Base-by-base conservation (phyloP, 495 filamentous ascomycete species). In the Talaromyces nanjingensis region DNA sequence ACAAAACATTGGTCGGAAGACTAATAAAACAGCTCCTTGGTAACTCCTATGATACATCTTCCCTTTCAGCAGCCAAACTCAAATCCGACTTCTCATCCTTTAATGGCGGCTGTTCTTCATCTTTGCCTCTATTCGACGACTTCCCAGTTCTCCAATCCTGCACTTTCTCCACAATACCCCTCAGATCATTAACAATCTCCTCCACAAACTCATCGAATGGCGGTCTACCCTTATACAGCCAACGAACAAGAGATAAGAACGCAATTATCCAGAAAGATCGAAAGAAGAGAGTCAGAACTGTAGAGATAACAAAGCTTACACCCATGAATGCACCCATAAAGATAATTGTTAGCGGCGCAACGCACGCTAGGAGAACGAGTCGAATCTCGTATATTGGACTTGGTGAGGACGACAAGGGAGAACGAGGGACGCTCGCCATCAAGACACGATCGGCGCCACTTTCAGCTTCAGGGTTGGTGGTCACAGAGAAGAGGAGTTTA, bases 221-320 rank as follows among this genome's bases (percentile, higher is more conserved):
- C 39, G 59, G 59, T 60, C 59, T 60, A 14, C 59, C 59, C 7
- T 60, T 60, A 12, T 60, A 60, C 2, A 60, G 22, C 59, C 59
- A 60, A 47, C 59, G 25, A 42, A 24, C 39, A 18, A 60, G 8
- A n/a, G 37, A 22, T 9, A 29, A 24, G 14, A 60, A 47, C 9
- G 39, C 59, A 7, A n/a, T 6, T 0, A 60, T 8, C 59, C 59
- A 60, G 20, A 60, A 45, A 3, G 39, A 29, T 6, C 18, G 22
- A 29, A 42, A 60, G 11, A 60, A 34, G 11, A 60, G 20, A 6
- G 1, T 47, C 9, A 60, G 7, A 18, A n/a, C 22, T 42, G 37
- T 29, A 27, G 33, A 60, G 16, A 60, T 22, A 14, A 45, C 6
- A 8, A 25, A 60, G 0, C 14, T 47, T 3, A n/a, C 11, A n/a